Percentiles rank a stretch among this genome's conserved stretches.
phyloP scores from a whole-genome alignment of 2,329 filamentous ascomycete species.

The Aotearoamyces nothofagi region DNA sequence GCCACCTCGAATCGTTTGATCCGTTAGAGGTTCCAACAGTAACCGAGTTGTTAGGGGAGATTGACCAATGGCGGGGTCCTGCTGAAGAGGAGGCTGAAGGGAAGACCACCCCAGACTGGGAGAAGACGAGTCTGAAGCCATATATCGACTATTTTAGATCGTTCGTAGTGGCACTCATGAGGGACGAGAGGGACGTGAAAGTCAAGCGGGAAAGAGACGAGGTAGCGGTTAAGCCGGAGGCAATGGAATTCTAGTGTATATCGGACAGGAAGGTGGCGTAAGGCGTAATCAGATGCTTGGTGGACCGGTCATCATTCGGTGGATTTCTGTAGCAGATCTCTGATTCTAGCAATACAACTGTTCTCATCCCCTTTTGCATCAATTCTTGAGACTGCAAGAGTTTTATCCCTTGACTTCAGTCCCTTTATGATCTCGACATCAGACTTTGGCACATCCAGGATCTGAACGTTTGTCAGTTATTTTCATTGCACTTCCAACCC shows the following conservation, averaged over 20 bases:
- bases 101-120: constrained; percentile 64
- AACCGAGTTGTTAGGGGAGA: constrained; percentile 64
- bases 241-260: constrained; percentile 46
- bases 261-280: constrained; percentile 1
- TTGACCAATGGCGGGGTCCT: constrained; percentile 59
- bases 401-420: constrained; percentile 49
- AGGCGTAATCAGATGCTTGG: background rate
- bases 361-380: constrained; percentile 20
- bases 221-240: constrained; percentile 23
- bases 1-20: constrained; percentile 65
- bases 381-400: constrained; percentile 23
- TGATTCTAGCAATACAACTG: constrained; percentile 13
- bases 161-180: constrained; percentile 67
- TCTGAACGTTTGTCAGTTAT: constrained; percentile 20
- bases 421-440: constrained; percentile 47
- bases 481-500: background rate
- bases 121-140: constrained; percentile 89
- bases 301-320: constrained; percentile 6
- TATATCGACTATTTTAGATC: constrained; percentile 81
- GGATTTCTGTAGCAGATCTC: constrained; percentile 10
- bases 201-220: constrained; percentile 33
- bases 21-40: constrained; percentile 83
- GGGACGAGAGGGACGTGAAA: constrained; percentile 47
- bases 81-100: constrained; percentile 26
- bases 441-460: constrained; percentile 46